Evolutionary conservation across 208 protist genomes (phyloP).

Genomic region (Leishmania tropica): DNA sequence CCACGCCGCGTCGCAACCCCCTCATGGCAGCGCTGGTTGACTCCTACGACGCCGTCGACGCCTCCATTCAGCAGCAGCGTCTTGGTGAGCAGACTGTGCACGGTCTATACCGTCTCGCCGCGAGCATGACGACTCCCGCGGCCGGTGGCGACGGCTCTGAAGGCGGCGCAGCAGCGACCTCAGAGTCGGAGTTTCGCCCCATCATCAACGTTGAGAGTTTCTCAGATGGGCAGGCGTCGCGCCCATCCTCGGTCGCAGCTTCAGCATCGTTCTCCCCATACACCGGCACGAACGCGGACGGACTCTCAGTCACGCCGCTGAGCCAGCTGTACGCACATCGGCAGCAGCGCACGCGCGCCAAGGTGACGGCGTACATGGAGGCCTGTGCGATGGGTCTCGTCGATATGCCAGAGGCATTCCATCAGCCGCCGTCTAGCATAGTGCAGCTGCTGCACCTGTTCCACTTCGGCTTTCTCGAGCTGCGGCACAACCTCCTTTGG

Average conservation of each 20-base stretch:
- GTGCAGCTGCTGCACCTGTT: slow-evolving; percentile 55
- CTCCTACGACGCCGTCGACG: slow-evolving; percentile 29
- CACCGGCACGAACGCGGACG: slow-evolving; percentile 13
- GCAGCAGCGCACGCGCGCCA: slow-evolving; percentile 25
- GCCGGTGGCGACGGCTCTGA: not conserved
- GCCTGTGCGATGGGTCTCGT: slow-evolving; percentile 47
- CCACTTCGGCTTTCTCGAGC: slow-evolving; percentile 47
- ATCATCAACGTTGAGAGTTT: not conserved
- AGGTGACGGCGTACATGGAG: slow-evolving; percentile 46
- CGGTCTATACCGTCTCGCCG: slow-evolving; percentile 31
- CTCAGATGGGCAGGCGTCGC: not conserved
- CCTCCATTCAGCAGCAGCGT: slow-evolving; percentile 25
- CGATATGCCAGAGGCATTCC: slow-evolving; percentile 26
- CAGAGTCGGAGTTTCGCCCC: not conserved
- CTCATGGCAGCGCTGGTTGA: not conserved
- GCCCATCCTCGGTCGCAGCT: not conserved
- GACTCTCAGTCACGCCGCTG: slow-evolving; percentile 9
- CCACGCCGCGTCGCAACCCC: not conserved
- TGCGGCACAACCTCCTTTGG: slow-evolving; percentile 44
- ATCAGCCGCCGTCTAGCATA: slow-evolving; percentile 30
- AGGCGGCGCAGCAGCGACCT: not conserved
- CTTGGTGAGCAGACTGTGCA: slow-evolving; percentile 32
- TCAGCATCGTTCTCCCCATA: not conserved
- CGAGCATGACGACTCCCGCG: not conserved
- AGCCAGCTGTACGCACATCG: slow-evolving; percentile 22